A percentile compares a stretch with the other conserved stretches of the same genome.
phyloP scores from a whole-genome alignment of 169 alveolate species.

The Babesia sp. region DNA sequence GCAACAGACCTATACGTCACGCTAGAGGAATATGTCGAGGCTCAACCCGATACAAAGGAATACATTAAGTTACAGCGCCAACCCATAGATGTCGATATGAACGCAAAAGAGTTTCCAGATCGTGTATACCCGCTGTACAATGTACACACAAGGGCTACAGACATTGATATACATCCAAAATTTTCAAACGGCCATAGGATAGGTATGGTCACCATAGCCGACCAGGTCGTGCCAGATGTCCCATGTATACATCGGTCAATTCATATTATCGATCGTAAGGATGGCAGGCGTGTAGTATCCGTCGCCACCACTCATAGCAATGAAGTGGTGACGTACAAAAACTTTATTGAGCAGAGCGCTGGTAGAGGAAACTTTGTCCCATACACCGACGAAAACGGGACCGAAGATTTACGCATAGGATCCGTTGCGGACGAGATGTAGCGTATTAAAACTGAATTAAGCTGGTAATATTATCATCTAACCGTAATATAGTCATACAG shows the following conservation, averaged over 20 bases:
- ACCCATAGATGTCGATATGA: constrained; percentile 14
- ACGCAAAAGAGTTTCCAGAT: constrained; percentile 8
- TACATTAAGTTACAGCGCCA: constrained; percentile 6
- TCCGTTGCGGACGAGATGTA: constrained; percentile 8
- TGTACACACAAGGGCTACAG: neutral
- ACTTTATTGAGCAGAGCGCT: constrained; percentile 14
- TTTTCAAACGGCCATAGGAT: constrained; percentile 7
- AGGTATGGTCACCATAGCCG: constrained; percentile 6
- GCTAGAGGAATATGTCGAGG: constrained; percentile 31
- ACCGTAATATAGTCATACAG: too few relatives aligned
- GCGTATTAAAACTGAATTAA: too few relatives aligned
- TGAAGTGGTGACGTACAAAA: neutral
- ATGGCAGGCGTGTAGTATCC: constrained; percentile 27
- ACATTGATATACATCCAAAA: constrained; percentile 5
- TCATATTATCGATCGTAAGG: constrained; percentile 23
- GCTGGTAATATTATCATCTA: too few relatives aligned
- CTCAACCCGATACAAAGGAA: neutral
- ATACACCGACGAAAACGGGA: neutral
- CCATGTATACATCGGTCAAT: constrained; percentile 25
- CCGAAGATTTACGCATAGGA: constrained; percentile 4
- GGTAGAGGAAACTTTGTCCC: constrained; percentile 9
- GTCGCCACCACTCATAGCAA: constrained; percentile 3
- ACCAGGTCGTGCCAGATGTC: constrained; percentile 1
- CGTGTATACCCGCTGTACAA: constrained; percentile 21
- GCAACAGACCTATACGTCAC: neutral